Conservation (phyloP, 2,329 filamentous ascomycete species). For the Parascedosporium putredinis region DNA sequence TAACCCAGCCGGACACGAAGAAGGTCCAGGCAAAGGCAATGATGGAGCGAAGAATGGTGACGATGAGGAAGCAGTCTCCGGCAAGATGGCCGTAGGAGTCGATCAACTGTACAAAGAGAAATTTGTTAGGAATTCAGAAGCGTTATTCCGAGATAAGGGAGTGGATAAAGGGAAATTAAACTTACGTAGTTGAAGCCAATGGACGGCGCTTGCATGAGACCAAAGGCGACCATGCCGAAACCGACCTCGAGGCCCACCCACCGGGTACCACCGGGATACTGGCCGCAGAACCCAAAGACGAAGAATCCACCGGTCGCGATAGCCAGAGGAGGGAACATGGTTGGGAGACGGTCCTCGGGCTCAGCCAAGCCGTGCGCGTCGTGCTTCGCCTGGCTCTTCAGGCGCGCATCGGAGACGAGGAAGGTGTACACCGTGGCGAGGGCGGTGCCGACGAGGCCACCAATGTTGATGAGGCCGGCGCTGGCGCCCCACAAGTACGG, state of each 20-base stretch:
- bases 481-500: constrained; percentile 76
- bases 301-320: constrained; percentile 22
- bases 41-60: constrained; percentile 36
- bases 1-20: constrained; percentile 38
- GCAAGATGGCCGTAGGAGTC: constrained; percentile 36
- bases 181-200: constrained; percentile 29
- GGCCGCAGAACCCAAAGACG: constrained; percentile 26
- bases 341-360: constrained; percentile 21
- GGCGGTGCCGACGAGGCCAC: constrained; percentile 77
- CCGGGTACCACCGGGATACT: constrained; percentile 17
- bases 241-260: constrained; percentile 26
- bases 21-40: constrained; percentile 45
- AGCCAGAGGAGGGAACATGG: constrained; percentile 20
- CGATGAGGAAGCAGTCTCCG: constrained; percentile 42
- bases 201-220: constrained; percentile 26
- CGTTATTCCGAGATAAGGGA: background rate
- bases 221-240: constrained; percentile 26
- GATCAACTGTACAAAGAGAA: too few relatives aligned
- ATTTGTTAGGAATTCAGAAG: background rate
- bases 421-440: constrained; percentile 67
- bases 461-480: constrained; percentile 76
- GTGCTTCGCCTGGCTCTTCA: constrained; percentile 55
- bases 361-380: constrained; percentile 41
- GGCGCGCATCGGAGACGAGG: constrained; percentile 60
- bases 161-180: background rate